Conservation (phyloP, 2,329 filamentous ascomycete genomes). For the Coleophoma cylindrospora region DNA sequence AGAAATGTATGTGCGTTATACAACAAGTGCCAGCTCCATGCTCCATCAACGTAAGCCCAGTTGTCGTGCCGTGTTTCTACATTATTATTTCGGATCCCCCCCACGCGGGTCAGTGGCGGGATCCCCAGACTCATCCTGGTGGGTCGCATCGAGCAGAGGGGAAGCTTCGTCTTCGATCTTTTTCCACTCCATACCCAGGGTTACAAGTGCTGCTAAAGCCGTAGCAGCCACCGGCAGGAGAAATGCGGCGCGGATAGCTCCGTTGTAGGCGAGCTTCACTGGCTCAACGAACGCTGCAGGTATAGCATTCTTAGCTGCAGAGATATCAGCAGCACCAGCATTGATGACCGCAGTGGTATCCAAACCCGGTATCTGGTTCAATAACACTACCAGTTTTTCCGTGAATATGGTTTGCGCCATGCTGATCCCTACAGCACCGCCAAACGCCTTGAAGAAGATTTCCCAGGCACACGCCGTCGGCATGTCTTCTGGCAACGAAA, state of each 20-base stretch:
- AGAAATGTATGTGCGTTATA: no score
- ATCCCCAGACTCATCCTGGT: no score
- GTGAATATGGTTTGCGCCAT: slow-evolving; percentile 24
- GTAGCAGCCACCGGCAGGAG: neutral
- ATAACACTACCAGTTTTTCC: slow-evolving; percentile 14
- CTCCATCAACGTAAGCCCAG: no score
- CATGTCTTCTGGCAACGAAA: slow-evolving; percentile 42
- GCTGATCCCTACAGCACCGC: slow-evolving; percentile 21
- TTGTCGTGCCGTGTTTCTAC: no score
- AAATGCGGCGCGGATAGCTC: slow-evolving; percentile 10
- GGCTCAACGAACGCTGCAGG: slow-evolving; percentile 21
- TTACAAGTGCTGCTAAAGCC: neutral
- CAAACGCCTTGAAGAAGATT: slow-evolving; percentile 30
- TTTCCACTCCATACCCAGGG: neutral
- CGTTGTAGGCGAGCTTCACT: slow-evolving; percentile 33
- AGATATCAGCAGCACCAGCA: slow-evolving; percentile 33
- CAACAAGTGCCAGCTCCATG: no score
- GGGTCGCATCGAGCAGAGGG: neutral
- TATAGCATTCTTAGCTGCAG: slow-evolving; percentile 18
- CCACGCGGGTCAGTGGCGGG: no score
- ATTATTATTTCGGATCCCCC: no score
- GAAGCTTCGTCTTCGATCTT: neutral
- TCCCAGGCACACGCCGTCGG: slow-evolving; percentile 47
- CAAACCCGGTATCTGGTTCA: slow-evolving; percentile 23
- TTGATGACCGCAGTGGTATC: slow-evolving; percentile 26